Conservation (phyloP, 345 rosid species). For the Eucalyptus melliodora region DNA sequence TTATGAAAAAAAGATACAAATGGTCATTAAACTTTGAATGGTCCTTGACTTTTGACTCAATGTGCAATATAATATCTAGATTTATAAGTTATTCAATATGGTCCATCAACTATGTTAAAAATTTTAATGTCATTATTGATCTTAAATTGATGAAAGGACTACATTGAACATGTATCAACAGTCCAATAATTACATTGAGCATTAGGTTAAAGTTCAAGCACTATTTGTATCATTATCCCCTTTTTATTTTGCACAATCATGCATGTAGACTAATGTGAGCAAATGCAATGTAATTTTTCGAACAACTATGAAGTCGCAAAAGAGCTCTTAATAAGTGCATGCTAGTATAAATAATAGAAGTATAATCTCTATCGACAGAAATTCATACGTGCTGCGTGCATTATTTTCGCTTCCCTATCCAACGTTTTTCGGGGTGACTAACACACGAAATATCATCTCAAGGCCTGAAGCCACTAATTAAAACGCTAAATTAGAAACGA, state of each 20-base stretch:
- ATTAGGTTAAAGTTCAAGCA: no score
- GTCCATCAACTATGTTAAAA: no score
- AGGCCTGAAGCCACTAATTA: neutral
- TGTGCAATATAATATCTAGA: no score
- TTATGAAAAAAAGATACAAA: no score
- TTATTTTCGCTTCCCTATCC: neutral
- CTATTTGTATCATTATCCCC: no score
- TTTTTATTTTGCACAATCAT: neutral
- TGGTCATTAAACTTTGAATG: no score
- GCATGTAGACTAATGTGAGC: neutral
- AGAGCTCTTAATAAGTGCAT: neutral
- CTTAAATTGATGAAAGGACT: no score
- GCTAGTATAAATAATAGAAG: neutral
- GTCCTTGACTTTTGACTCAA: no score
- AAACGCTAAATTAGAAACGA: neutral
- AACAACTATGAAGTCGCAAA: neutral
- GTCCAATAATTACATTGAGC: no score
- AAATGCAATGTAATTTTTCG: neutral
- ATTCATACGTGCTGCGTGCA: neutral
- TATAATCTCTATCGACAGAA: neutral
- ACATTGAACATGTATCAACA: no score
- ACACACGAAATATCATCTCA: neutral
- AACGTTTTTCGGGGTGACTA: neutral
- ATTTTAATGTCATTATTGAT: no score
- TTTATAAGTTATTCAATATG: no score